These are phyloP conservation scores for Mastigamoeba balamuthi DNA, from an alignment of 78 protist genomes.

Conservation along the genomic window DNA sequence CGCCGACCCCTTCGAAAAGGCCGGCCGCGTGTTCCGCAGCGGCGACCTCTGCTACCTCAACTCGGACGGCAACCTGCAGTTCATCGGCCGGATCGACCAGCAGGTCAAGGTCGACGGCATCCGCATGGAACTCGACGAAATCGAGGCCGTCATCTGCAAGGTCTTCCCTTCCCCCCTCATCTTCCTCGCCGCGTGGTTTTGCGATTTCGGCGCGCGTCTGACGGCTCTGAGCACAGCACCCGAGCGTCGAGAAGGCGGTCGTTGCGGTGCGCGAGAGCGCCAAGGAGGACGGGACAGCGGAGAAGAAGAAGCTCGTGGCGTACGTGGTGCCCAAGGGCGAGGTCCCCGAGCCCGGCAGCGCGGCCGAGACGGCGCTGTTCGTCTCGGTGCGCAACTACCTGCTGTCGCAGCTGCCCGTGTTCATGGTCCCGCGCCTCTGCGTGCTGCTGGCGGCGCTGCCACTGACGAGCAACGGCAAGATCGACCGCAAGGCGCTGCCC, in stretches of 20 bases:
- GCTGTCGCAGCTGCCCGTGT: slow-evolving; percentile 5
- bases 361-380: slow-evolving; percentile 5
- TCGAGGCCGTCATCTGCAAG: not conserved
- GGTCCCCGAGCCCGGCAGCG: too few species aligned
- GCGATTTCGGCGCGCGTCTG: too few species aligned
- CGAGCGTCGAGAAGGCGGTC: not conserved
- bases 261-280: slow-evolving; percentile 14
- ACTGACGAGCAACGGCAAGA: slow-evolving; percentile 26
- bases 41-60: slow-evolving; percentile 20
- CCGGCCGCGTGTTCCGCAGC: slow-evolving; percentile 19
- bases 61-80: slow-evolving; percentile 12
- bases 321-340: slow-evolving; percentile 26
- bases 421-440: slow-evolving; percentile 29
- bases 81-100: slow-evolving; percentile 12
- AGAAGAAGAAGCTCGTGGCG: not conserved
- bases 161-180: too few species aligned
- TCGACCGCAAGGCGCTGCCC: slow-evolving; percentile 9
- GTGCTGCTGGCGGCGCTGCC: slow-evolving; percentile 4
- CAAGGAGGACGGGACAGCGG: not conserved
- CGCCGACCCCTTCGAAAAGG: not conserved
- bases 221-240: not conserved
- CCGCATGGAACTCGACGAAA: slow-evolving; percentile 5
- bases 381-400: slow-evolving; percentile 14
- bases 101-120: slow-evolving; percentile 1
- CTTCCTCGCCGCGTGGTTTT: too few species aligned